These are phyloP conservation scores for Aspergillus sp. DNA, from an alignment of 2,329 filamentous ascomycete species.

Conservation along the genomic window DNA sequence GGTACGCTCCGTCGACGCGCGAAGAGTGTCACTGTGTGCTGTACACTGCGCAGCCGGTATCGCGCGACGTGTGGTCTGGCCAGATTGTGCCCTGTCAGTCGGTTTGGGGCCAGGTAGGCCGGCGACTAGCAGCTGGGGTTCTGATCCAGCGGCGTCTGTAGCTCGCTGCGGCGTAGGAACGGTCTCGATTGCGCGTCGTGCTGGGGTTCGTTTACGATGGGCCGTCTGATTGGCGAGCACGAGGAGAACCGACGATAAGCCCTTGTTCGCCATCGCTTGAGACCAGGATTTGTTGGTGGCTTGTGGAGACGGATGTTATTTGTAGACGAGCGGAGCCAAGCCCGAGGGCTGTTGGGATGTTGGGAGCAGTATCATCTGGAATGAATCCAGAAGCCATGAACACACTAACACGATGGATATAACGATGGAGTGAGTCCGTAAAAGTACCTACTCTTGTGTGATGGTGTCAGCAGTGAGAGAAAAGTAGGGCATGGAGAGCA, in stretches of 20 bases:
- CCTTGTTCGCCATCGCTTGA: background rate
- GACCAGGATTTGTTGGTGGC: no score
- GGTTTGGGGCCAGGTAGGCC: constrained; percentile 39
- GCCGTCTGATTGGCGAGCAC: background rate
- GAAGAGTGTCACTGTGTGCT: constrained; percentile 29
- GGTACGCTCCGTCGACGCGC: constrained; percentile 7
- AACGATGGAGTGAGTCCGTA: no score
- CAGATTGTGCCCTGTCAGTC: constrained; percentile 44
- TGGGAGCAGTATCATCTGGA: background rate
- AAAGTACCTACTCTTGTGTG: no score
- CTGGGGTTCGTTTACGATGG: background rate
- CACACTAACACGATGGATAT: no score
- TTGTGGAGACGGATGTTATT: no score
- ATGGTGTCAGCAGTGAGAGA: background rate
- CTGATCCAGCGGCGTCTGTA: constrained; percentile 27
- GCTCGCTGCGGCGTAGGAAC: no score
- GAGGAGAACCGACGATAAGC: background rate
- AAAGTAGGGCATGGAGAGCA: background rate
- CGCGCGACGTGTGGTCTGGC: constrained; percentile 22
- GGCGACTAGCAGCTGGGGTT: constrained; percentile 34
- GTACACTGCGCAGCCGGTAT: constrained; percentile 33
- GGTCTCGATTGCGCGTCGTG: background rate
- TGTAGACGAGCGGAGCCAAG: no score
- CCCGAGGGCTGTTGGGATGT: background rate
- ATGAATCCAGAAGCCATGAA: no score